Conservation (phyloP, 202 grass and related monocot species). For the Hordeum pubiflorum region DNA sequence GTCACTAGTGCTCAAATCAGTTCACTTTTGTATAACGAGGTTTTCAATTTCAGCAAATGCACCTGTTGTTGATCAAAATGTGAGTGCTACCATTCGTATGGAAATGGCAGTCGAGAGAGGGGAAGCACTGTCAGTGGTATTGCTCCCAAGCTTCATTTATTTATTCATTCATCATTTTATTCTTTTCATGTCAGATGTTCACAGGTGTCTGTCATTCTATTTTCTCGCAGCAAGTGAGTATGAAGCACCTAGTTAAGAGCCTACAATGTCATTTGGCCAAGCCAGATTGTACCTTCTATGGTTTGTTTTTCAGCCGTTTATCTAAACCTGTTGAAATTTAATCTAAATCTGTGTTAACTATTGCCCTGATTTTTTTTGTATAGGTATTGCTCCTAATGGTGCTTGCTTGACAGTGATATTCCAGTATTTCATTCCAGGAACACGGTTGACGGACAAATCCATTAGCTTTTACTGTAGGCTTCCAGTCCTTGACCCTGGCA, state of each 20-base stretch:
- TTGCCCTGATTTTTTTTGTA: slow-evolving; percentile 7
- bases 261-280: slow-evolving; percentile 95
- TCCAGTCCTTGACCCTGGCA: slow-evolving; percentile 74
- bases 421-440: slow-evolving; percentile 82
- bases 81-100: slow-evolving; percentile 61
- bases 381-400: slow-evolving; percentile 72
- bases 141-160: slow-evolving; percentile 6
- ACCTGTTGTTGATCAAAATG: slow-evolving; percentile 46
- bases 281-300: slow-evolving; percentile 88
- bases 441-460: slow-evolving; percentile 72
- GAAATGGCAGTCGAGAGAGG: slow-evolving; percentile 86
- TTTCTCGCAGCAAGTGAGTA: slow-evolving; percentile 68
- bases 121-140: slow-evolving; percentile 70
- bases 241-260: slow-evolving; percentile 84
- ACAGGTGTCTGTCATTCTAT: slow-evolving; percentile 19
- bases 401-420: slow-evolving; percentile 95
- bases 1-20: not conserved
- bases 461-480: slow-evolving; percentile 96
- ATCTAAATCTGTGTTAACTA: not conserved
- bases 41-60: slow-evolving; percentile 53
- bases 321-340: not conserved
- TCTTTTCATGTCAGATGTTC: slow-evolving; percentile 16
- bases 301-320: slow-evolving; percentile 32
- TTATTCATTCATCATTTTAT: not conserved
- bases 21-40: not conserved